Evolutionary conservation across 352 stramenopile species (phyloP), one percentile per base, ranked within the genome.

Genomic region (Globisporangium paddicum): DNA sequence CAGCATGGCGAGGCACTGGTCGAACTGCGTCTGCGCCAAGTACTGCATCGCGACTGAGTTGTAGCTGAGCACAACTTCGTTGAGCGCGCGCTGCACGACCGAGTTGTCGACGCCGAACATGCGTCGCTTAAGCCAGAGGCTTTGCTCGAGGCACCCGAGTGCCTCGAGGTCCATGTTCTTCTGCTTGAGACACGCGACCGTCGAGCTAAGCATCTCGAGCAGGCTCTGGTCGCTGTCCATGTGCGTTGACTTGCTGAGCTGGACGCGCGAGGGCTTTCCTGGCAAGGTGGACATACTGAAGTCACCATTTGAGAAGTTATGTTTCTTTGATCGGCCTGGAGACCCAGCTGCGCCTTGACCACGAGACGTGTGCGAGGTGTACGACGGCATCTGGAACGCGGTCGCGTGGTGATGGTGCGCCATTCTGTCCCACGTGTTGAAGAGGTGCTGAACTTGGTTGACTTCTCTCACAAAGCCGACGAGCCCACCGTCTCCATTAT

Each of bases 21-120:
- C 77, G 47, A 86, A 87, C 26, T 86, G 70, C 8, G 69, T 67
- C 9, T 72, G 50, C 0, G 69, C 66, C 2, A 93, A 57, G 51
- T 77, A 86, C 49, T 87, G 70, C 81, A 93, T 89, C n/a, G 83
- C 83, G 11, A 89, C 58, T 19, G 79, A 76, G 60, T 90, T 93
- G 68, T 89, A 89, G 32, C 79, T 78, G 35, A 89, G 58, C 48
- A 93, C 72, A 46, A 93, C 77, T 1, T 90, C 79, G 21, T 77
- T 69, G 6, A 90, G 67, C 10, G 77, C 67, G 26, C 68, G 71
- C 21, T 76, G 71, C 8, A 93, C 80, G 21, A 77, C 69, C 3
- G 71, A 65, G 57, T 77, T 85, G 13, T 80, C 76, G 28, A 82
- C 62, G 3, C 83, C 83, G 49, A 91, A 87, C 78, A 93, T 90